Evolutionary conservation across 352 stramenopile species (phyloP).

Genomic region (Phytophthora sojae): DNA sequence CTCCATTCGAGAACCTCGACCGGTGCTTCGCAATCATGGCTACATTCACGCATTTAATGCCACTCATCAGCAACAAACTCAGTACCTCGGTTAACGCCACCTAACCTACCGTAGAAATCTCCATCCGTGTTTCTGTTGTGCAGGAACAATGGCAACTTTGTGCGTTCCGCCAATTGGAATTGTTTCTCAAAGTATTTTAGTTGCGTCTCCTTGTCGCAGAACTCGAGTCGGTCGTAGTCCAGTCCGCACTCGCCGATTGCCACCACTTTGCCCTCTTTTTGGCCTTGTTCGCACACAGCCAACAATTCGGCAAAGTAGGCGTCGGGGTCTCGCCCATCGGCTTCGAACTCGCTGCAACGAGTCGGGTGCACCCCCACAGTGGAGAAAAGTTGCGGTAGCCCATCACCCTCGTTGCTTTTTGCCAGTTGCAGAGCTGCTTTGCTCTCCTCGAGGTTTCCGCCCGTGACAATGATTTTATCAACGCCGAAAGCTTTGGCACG

Average conservation of each 20-base stretch:
- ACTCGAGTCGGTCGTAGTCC: conserved; percentile 97
- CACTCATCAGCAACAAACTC: not conserved
- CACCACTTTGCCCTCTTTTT: conserved; percentile 76
- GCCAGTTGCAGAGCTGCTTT: conserved; percentile 44
- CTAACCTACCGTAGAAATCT: conserved; percentile 89
- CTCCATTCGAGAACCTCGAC: conserved; percentile 79
- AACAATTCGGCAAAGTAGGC: conserved; percentile 71
- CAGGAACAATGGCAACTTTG: conserved; percentile 95
- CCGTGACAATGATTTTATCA: conserved; percentile 93
- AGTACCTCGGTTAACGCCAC: not conserved
- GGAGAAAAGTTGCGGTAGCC: conserved; percentile 55
- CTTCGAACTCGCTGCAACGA: conserved; percentile 91
- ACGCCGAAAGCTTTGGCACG: conserved; percentile 88
- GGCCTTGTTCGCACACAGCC: conserved; percentile 64
- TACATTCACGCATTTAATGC: conserved; percentile 30
- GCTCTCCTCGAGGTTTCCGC: conserved; percentile 62
- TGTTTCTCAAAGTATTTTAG: conserved; percentile 94
- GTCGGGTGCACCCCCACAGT: conserved; percentile 93
- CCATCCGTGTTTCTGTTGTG: conserved; percentile 95
- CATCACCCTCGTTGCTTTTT: conserved; percentile 18
- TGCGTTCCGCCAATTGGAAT: conserved; percentile 88
- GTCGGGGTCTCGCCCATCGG: conserved; percentile 56
- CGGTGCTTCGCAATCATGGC: conserved; percentile 78
- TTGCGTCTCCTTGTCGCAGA: conserved; percentile 93
- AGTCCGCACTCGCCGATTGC: conserved; percentile 97